A percentile compares a stretch with the other conserved stretches of the same genome.
phyloP scores from a whole-genome alignment of 305 asterid species.

The Euphrasia arctica region DNA sequence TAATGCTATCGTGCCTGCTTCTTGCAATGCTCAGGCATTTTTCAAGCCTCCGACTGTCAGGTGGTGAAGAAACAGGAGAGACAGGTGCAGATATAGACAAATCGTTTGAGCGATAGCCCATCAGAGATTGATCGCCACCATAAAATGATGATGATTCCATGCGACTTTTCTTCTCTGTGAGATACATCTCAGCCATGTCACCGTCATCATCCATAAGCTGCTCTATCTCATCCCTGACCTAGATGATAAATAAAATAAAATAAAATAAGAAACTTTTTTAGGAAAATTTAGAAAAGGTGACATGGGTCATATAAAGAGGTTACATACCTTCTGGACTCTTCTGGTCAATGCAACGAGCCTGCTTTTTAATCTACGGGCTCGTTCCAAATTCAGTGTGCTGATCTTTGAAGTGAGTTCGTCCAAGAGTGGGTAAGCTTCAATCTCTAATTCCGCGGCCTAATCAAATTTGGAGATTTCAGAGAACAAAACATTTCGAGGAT shows the following conservation, averaged over 20 bases:
- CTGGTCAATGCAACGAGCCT: conserved; percentile 95
- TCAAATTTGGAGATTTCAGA: not conserved
- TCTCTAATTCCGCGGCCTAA: conserved; percentile 15
- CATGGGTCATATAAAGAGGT: no score
- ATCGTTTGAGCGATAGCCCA: conserved; percentile 74
- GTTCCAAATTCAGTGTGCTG: conserved; percentile 75
- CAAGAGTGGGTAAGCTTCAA: conserved; percentile 79
- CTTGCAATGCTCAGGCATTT: conserved; percentile 86
- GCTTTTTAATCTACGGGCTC: conserved; percentile 92
- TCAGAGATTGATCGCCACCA: conserved; percentile 68
- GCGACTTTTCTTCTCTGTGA: conserved; percentile 82
- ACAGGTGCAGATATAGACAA: conserved; percentile 83
- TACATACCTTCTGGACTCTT: conserved; percentile 86
- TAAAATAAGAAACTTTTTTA: no score
- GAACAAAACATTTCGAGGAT: not conserved
- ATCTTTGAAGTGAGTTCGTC: conserved; percentile 97
- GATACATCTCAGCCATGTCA: conserved; percentile 99
- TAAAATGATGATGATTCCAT: conserved; percentile 70
- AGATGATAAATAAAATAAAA: conserved; percentile 25
- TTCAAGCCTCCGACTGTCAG: conserved; percentile 80
- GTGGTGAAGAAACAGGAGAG: conserved; percentile 92
- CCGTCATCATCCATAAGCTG: conserved; percentile 99
- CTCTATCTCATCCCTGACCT: conserved; percentile 99
- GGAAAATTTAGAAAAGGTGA: no score
- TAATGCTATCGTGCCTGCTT: conserved; percentile 91